A percentile compares a stretch with the other conserved stretches of the same genome.
phyloP scores from a whole-genome alignment of 352 stramenopile species.

The Phytophthora agathidicida region DNA sequence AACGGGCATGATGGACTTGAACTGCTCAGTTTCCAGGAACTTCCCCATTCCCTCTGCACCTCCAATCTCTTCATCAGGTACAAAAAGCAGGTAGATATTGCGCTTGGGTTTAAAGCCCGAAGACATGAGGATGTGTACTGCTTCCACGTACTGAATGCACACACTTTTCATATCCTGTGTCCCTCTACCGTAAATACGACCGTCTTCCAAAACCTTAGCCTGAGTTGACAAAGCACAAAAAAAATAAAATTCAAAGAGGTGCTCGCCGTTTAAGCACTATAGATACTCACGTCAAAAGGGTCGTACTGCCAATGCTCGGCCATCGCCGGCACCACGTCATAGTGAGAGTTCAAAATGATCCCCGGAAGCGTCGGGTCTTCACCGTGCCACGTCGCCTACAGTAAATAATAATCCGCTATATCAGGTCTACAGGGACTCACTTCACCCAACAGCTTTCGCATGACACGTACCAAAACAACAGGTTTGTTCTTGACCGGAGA shows the following conservation, averaged over 20 bases:
- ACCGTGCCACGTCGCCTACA: conserved; percentile 83
- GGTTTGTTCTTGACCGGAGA: conserved; percentile 76
- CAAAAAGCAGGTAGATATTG: conserved; percentile 93
- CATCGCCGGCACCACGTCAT: conserved; percentile 95
- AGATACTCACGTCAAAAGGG: conserved; percentile 89
- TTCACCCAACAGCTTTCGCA: too few relatives aligned
- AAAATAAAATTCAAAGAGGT: too few relatives aligned
- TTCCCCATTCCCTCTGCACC: conserved; percentile 91
- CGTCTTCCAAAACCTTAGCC: conserved; percentile 87
- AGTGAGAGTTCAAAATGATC: conserved; percentile 97
- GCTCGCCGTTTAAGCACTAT: too few relatives aligned
- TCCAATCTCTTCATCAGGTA: conserved; percentile 94
- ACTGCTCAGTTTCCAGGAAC: conserved; percentile 89
- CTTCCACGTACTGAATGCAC: conserved; percentile 95
- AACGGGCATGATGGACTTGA: conserved; percentile 80
- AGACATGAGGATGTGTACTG: conserved; percentile 74
- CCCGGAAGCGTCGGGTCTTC: conserved; percentile 85
- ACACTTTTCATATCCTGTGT: conserved; percentile 98
- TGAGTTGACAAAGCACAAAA: conserved; percentile 24
- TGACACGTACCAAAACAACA: conserved; percentile 87
- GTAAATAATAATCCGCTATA: neutral
- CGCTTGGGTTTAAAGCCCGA: conserved; percentile 80
- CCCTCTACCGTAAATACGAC: conserved; percentile 93
- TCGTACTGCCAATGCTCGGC: conserved; percentile 90
- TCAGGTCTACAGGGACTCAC: too few relatives aligned